phyloP scores from a whole-genome alignment of 1,139 yeast genomes.

The Blastobotrys buckinghamii region DNA sequence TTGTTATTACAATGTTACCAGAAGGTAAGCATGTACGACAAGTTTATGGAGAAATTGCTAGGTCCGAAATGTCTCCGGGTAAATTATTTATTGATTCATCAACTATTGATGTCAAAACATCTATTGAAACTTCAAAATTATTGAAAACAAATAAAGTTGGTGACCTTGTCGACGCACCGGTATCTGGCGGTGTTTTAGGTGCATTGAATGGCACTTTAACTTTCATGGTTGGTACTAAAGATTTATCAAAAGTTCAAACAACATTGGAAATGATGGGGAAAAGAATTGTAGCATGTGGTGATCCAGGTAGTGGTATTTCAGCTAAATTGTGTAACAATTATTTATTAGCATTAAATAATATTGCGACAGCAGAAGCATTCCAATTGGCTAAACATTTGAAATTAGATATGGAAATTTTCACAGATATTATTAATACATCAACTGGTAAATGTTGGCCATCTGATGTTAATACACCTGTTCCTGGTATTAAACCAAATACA shows the following conservation, averaged over 20 bases:
- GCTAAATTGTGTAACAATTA: constrained; percentile 58
- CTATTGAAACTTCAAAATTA: constrained; percentile 34
- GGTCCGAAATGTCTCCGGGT: neutral
- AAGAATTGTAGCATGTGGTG: constrained; percentile 51
- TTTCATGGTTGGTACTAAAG: constrained; percentile 46
- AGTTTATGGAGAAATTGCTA: constrained; percentile 40
- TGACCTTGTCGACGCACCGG: constrained; percentile 51
- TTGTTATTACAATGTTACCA: constrained; percentile 52
- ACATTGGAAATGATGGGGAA: constrained; percentile 47
- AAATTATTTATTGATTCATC: constrained; percentile 44
- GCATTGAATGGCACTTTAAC: constrained; percentile 52
- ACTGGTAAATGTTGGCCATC: constrained; percentile 60
- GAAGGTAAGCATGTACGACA: constrained; percentile 50
- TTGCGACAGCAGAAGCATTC: constrained; percentile 58
- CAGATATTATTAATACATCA: constrained; percentile 50
- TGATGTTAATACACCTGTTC: constrained; percentile 55
- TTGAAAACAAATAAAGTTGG: constrained; percentile 26
- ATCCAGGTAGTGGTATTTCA: constrained; percentile 52
- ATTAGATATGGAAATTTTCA: constrained; percentile 44
- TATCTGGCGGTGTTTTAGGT: constrained; percentile 57
- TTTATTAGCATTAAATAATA: constrained; percentile 50
- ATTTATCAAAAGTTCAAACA: constrained; percentile 16
- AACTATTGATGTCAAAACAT: constrained; percentile 51
- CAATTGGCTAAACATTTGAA: constrained; percentile 53
- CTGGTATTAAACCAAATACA: constrained; percentile 42